Evolutionary conservation across 2,329 filamentous ascomycete genomes (phyloP).

Genomic region (Fusarium anthophilum): DNA sequence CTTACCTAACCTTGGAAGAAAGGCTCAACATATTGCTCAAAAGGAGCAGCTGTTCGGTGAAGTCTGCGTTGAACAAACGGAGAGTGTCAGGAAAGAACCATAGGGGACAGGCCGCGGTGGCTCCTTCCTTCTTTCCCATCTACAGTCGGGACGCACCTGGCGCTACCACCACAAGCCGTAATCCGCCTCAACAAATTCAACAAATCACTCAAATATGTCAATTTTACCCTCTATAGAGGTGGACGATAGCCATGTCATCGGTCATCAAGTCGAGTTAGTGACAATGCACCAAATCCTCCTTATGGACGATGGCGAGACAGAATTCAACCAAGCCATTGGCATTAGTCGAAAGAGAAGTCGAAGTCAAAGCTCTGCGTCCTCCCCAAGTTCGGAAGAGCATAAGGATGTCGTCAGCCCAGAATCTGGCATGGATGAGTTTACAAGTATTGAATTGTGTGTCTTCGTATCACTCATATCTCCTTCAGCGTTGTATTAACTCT

Average conservation of each 20-base stretch:
- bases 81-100: neutral
- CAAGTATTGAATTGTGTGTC: conserved; percentile 26
- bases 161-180: neutral
- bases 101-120: neutral
- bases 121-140: neutral
- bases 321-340: neutral
- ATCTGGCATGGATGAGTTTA: conserved; percentile 25
- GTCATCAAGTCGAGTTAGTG: neutral
- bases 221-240: neutral
- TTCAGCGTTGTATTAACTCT: neutral
- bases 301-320: neutral
- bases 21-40: neutral
- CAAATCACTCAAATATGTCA: neutral
- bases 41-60: neutral
- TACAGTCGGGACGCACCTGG: neutral
- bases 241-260: neutral
- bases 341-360: neutral
- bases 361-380: neutral
- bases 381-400: neutral
- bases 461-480: rapidly evolving
- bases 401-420: neutral
- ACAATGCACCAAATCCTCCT: neutral
- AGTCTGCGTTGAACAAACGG: neutral
- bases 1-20: neutral
- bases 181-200: neutral